phyloP scores from a whole-genome alignment of 805 yeast species.

The Lipomyces yamanashiensis region DNA sequence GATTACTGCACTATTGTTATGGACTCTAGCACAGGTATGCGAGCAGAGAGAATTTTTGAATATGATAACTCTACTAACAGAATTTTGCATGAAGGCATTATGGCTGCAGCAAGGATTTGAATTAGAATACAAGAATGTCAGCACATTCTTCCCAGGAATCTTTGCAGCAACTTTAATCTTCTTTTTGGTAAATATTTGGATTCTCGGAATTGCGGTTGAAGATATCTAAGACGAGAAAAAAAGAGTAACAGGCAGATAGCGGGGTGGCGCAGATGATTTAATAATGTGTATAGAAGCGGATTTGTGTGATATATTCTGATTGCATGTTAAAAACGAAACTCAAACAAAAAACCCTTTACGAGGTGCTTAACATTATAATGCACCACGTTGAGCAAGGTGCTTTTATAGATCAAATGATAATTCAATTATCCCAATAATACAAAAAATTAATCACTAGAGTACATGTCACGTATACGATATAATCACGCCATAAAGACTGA shows the following conservation, averaged over 20 bases:
- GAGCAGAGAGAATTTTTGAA: not conserved
- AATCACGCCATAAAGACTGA: not conserved
- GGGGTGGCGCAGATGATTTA: not conserved
- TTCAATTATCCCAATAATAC: not conserved
- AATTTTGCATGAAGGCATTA: conserved; percentile 54
- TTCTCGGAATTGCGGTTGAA: conserved; percentile 60
- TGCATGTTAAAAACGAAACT: not conserved
- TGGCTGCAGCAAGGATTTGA: conserved; percentile 83
- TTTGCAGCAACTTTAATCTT: conserved; percentile 61
- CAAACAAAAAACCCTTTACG: not conserved
- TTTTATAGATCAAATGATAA: not conserved
- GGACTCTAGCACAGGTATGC: conserved; percentile 59
- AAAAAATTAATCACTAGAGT: not conserved
- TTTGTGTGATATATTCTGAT: not conserved
- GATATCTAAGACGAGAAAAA: conserved; percentile 42
- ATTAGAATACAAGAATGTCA: conserved; percentile 76
- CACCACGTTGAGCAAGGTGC: not conserved
- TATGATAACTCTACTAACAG: not conserved
- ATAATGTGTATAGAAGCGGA: not conserved
- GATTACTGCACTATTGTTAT: conserved; percentile 51
- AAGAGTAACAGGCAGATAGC: not conserved
- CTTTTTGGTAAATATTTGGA: conserved; percentile 65
- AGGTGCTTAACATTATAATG: not conserved
- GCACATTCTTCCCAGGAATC: conserved; percentile 65
- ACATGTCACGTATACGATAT: not conserved